Percentiles rank a stretch among this genome's conserved stretches.
phyloP scores from a whole-genome alignment of 257 asterid genomes.

The Solanum appendiculatum region DNA sequence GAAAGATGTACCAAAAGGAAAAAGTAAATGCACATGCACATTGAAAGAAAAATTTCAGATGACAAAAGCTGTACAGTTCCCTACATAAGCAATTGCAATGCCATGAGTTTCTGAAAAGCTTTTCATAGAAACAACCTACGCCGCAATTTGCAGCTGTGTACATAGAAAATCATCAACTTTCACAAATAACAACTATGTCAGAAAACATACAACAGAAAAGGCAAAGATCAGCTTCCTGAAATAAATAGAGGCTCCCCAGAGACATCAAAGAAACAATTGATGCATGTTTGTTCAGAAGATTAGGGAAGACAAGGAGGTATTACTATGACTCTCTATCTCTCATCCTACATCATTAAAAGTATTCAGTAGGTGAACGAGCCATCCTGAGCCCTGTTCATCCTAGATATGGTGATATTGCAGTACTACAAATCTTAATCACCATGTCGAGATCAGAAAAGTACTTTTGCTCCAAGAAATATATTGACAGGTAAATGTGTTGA shows the following conservation, averaged over 20 bases:
- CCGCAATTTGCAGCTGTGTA: background rate
- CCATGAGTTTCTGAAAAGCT: background rate
- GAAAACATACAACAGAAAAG: background rate
- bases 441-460: background rate
- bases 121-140: background rate
- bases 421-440: background rate
- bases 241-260: background rate
- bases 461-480: background rate
- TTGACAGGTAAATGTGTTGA: background rate
- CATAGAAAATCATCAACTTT: background rate
- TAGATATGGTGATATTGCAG: background rate
- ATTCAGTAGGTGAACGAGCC: background rate
- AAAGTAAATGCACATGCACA: background rate
- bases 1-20: slow-evolving; percentile 1
- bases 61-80: background rate
- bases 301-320: background rate
- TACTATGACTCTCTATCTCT: background rate
- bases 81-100: background rate
- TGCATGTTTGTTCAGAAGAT: background rate
- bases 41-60: background rate
- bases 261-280: background rate
- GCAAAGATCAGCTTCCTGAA: background rate
- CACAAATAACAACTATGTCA: background rate
- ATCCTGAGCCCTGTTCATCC: background rate
- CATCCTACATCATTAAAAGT: background rate